phyloP scores from a whole-genome alignment of 2,329 filamentous ascomycete species.

The Aspergillus niger region DNA sequence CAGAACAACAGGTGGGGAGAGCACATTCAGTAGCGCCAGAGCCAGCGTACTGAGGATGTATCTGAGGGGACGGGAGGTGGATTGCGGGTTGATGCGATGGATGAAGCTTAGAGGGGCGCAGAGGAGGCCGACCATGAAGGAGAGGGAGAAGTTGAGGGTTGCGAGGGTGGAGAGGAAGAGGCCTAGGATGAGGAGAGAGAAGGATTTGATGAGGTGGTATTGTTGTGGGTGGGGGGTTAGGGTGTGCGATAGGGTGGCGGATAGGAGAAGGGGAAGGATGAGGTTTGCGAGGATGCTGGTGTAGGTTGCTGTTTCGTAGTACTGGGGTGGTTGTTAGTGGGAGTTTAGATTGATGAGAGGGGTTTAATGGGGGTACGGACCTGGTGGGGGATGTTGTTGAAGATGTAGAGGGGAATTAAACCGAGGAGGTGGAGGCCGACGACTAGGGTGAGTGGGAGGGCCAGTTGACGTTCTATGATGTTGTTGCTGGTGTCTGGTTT shows the following conservation, averaged over 20 bases:
- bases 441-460: conserved; percentile 68
- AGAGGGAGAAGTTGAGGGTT: conserved; percentile 92
- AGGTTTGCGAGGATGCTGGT: conserved; percentile 59
- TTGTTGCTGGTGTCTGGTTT: conserved; percentile 25
- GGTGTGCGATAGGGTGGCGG: conserved; percentile 55
- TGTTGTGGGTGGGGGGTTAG: conserved; percentile 60
- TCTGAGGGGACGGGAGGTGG: conserved; percentile 22
- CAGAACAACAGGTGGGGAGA: conserved; percentile 63
- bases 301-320: conserved; percentile 61
- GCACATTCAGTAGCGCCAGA: conserved; percentile 56
- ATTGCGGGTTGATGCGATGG: conserved; percentile 29
- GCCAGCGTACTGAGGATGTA: conserved; percentile 40
- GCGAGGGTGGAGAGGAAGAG: conserved; percentile 90
- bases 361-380: conserved; percentile 51
- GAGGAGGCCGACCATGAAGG: conserved; percentile 79
- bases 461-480: conserved; percentile 43
- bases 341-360: not conserved
- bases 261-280: conserved; percentile 60
- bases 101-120: conserved; percentile 77
- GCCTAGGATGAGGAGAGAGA: conserved; percentile 88
- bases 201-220: conserved; percentile 78
- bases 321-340: conserved; percentile 44
- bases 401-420: conserved; percentile 78
- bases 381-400: conserved; percentile 70
- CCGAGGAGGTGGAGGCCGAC: conserved; percentile 73